Percentiles rank a stretch among this genome's conserved stretches.
phyloP scores from a whole-genome alignment of 805 yeast species.

The Pachysolen tannophilus region DNA sequence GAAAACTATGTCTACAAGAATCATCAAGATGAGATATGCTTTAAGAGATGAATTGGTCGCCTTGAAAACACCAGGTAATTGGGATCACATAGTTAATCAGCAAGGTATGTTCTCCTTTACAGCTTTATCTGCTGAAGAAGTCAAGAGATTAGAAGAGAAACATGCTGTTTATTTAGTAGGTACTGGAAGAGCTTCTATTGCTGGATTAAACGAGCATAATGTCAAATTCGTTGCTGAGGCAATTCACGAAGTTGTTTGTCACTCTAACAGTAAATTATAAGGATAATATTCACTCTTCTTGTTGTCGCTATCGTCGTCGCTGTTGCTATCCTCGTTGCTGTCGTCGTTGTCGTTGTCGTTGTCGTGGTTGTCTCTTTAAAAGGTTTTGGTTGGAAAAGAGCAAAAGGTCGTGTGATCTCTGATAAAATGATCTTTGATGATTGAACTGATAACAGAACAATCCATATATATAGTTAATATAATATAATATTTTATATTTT shows the following conservation, averaged over 20 bases:
- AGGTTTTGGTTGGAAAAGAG: too few species aligned
- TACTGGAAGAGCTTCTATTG: conserved; percentile 87
- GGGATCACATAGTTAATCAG: conserved; percentile 85
- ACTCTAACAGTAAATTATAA: background rate
- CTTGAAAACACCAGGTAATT: conserved; percentile 48
- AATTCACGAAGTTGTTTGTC: conserved; percentile 36
- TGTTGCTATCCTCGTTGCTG: too few species aligned
- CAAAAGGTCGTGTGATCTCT: too few species aligned
- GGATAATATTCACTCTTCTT: too few species aligned
- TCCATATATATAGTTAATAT: too few species aligned
- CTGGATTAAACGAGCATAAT: conserved; percentile 77
- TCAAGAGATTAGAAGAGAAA: conserved; percentile 44
- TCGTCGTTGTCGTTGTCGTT: too few species aligned
- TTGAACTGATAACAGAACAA: too few species aligned
- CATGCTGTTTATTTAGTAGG: conserved; percentile 79
- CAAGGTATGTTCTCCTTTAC: conserved; percentile 97
- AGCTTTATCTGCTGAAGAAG: conserved; percentile 37
- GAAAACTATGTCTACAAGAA: conserved; percentile 67
- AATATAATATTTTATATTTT: too few species aligned
- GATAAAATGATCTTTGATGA: too few species aligned
- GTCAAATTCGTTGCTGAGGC: conserved; percentile 67
- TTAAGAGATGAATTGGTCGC: conserved; percentile 54
- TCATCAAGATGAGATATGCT: conserved; percentile 60
- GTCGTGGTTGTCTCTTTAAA: too few species aligned
- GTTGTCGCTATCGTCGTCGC: too few species aligned